Evolutionary conservation across 2,329 filamentous ascomycete genomes (phyloP).

Genomic region (Colletotrichum sp.): DNA sequence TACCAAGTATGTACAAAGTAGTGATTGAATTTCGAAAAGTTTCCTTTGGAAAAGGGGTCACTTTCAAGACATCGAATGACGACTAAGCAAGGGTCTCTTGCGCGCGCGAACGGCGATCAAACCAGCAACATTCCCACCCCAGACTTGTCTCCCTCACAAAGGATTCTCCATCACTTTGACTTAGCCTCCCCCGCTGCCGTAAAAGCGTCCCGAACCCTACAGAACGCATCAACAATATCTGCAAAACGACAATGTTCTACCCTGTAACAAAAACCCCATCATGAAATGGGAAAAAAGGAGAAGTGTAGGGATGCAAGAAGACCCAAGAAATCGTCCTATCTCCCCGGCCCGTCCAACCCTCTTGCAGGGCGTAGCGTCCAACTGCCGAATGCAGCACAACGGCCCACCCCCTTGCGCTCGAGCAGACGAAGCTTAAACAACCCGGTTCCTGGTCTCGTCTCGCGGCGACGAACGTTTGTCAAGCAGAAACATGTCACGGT

Average conservation of each 20-base stretch:
- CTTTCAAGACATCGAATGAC: background rate
- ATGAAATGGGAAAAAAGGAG: background rate
- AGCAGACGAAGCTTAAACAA: background rate
- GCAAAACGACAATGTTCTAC: background rate
- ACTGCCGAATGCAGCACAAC: background rate
- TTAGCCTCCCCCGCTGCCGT: background rate
- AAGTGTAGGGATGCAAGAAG: background rate
- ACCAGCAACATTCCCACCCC: background rate
- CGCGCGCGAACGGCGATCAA: conserved; percentile 3
- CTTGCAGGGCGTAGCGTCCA: background rate
- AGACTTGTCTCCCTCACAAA: background rate
- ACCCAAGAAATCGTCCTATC: background rate
- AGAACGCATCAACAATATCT: background rate
- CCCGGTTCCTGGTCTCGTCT: background rate
- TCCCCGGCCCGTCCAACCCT: background rate
- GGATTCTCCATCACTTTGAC: background rate
- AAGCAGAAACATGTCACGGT: conserved; percentile 10
- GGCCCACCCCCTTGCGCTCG: background rate
- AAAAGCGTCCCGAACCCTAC: background rate
- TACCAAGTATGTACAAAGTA: background rate
- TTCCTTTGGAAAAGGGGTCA: background rate
- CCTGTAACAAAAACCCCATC: background rate
- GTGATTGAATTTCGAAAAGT: background rate
- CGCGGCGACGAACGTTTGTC: conserved; percentile 12
- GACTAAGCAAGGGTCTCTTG: background rate